Evolutionary conservation across 148 eudicot species (phyloP), one percentile per base, ranked within the genome.

Genomic region (Diospyros lotus): DNA sequence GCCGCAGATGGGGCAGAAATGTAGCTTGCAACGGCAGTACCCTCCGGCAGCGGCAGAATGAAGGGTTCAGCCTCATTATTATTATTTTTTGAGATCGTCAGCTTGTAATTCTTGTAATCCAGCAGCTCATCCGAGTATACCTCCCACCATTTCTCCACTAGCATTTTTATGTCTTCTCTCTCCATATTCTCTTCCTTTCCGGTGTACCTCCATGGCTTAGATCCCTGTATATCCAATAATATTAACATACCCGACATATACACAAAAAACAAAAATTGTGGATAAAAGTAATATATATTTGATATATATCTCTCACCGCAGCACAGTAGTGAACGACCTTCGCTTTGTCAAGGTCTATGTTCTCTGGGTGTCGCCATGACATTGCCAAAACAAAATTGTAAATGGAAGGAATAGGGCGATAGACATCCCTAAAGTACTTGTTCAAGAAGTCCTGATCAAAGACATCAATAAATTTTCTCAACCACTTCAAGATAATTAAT

Each of bases 1-100:
- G 80, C 80, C 64, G 76, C 76, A 17, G 80, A 78, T 72, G 80
- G 80, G 2, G 76, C 72, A 78, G 76, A 17, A 5, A 65, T 74
- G 13, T 55, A 65, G 17, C 56, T 45, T 28, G 42, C 46, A 18
- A 6, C 54, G 4, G 11, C 70, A 15, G 13, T 10, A 69, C 66
- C n/a, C 48, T 64, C 72, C 10, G 40, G 12, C 6, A 54, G 1
- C 54, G 9, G 51, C 60, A 40, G 51, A 71, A 56, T 41, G 6
- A 41, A 13, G 2, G 61, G 60, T 40, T 9, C 71, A 39, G 55
- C 14, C 5, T 15, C 39, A 44, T 42, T 51, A 17, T 41, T 44
- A 28, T 28, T 28, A 28, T 28, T 28, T 0, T 28, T 28, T 28
- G 28, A 28, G 28, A 28, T 28, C 28, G 28, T 28, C 28, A 28